Evolutionary conservation across 2,329 filamentous ascomycete species (phyloP).

Genomic region (Pseudohalonectria lignicola): DNA sequence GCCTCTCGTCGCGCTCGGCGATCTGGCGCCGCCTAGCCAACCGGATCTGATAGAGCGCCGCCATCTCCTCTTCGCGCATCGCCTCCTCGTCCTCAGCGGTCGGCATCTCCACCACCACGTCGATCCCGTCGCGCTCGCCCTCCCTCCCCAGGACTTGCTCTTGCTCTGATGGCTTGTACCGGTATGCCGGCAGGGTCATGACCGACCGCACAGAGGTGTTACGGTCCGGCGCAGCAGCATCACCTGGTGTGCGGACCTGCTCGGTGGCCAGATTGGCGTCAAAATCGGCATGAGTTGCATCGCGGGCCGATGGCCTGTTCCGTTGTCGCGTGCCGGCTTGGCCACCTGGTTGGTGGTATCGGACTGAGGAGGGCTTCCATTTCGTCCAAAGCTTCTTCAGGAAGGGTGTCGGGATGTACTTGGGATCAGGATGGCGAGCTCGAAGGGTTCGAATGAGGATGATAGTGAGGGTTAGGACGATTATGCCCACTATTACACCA

Average conservation of each 20-base stretch:
- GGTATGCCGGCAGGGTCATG: conserved; percentile 85
- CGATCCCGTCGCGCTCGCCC: conserved; percentile 84
- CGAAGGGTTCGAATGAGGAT: conserved; percentile 13
- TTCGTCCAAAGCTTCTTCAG: conserved; percentile 39
- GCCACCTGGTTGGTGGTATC: neutral
- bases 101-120: conserved; percentile 79
- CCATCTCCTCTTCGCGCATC: conserved; percentile 83
- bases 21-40: conserved; percentile 64
- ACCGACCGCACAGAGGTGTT: conserved; percentile 85
- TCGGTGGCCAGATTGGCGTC: neutral
- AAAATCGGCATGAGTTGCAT: neutral
- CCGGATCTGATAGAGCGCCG: conserved; percentile 81
- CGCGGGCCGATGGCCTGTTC: neutral
- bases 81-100: conserved; percentile 68
- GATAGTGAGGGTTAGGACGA: conserved; percentile 9
- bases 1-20: conserved; percentile 66
- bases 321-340: neutral
- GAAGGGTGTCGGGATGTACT: conserved; percentile 35
- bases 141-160: conserved; percentile 81
- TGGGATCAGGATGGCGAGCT: conserved; percentile 29
- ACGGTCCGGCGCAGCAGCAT: conserved; percentile 49
- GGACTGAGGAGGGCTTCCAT: conserved; percentile 22
- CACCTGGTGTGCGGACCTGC: neutral
- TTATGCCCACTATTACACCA: conserved; percentile 11
- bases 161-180: conserved; percentile 56